Conservation (phyloP, 345 rosid species). For the Limnanthes douglasii region DNA sequence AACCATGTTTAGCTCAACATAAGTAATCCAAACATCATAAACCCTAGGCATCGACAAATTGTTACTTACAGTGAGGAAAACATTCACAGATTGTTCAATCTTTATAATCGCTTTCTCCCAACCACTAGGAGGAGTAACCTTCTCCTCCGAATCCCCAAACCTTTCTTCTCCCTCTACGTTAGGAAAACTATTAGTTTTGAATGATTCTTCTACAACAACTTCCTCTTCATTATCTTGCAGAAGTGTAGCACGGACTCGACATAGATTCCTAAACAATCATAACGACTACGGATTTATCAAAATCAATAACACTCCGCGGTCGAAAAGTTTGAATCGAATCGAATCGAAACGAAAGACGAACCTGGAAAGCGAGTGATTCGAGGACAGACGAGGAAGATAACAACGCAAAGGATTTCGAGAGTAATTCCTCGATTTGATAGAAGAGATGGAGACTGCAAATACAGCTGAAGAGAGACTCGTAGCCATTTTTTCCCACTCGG, state of each 20-base stretch:
- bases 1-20: not conserved
- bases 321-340: too few relatives aligned
- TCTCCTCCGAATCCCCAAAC: constrained; percentile 9
- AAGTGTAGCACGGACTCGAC: constrained; percentile 33
- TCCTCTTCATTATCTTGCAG: constrained; percentile 62
- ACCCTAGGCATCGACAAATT: too few relatives aligned
- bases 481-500: constrained; percentile 15
- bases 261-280: constrained; percentile 18
- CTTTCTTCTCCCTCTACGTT: constrained; percentile 11
- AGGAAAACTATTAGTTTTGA: constrained; percentile 27
- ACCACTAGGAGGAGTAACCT: constrained; percentile 22
- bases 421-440: constrained; percentile 6
- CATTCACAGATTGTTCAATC: constrained; percentile 61
- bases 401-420: constrained; percentile 12
- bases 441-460: constrained; percentile 9
- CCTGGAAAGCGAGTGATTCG: constrained; percentile 19
- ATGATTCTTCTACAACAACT: constrained; percentile 54
- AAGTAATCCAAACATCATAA: not conserved
- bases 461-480: constrained; percentile 9
- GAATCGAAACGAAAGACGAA: constrained; percentile 2
- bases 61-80: constrained; percentile 81
- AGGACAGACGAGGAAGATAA: constrained; percentile 9
- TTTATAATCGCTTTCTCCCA: constrained; percentile 44
- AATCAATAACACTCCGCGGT: too few relatives aligned
- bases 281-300: too few relatives aligned